These are phyloP conservation scores for Calophaca sinica DNA, from an alignment of 306 rosid genomes.

Conservation along the genomic window DNA sequence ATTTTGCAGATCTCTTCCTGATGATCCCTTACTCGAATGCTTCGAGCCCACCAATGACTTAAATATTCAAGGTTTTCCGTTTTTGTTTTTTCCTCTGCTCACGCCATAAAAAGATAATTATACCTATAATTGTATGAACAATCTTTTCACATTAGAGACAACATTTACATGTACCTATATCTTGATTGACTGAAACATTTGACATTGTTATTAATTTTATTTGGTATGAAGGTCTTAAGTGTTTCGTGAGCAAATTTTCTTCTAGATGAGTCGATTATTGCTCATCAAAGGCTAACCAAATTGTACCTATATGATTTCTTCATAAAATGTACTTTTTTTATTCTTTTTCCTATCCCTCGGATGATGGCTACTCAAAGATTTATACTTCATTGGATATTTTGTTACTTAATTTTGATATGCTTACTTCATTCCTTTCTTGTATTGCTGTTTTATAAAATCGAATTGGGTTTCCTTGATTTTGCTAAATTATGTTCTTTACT, in stretches of 20 bases:
- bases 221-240: conserved; percentile 12
- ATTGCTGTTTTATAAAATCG: conserved; percentile 21
- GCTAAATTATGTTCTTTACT: conserved; percentile 49
- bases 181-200: conserved; percentile 14
- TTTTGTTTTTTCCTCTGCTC: conserved; percentile 24
- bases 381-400: conserved; percentile 12
- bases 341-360: neutral
- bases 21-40: conserved; percentile 91
- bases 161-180: neutral
- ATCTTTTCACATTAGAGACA: conserved; percentile 18
- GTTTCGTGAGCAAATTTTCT: conserved; percentile 7
- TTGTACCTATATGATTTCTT: conserved; percentile 15
- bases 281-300: conserved; percentile 3
- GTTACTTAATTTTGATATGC: conserved; percentile 9
- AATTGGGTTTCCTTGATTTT: conserved; percentile 41
- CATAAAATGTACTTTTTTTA: neutral
- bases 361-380: conserved; percentile 19
- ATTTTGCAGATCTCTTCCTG: conserved; percentile 86
- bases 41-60: conserved; percentile 58
- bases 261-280: conserved; percentile 15
- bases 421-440: conserved; percentile 11
- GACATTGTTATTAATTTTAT: conserved; percentile 19
- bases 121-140: neutral
- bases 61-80: conserved; percentile 65
- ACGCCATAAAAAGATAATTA: conserved; percentile 10